Percentiles rank a stretch among this genome's conserved stretches.
These are phyloP conservation scores for Bruguiera sexangula DNA, from an alignment of 345 rosid species.

Conservation along the genomic window DNA sequence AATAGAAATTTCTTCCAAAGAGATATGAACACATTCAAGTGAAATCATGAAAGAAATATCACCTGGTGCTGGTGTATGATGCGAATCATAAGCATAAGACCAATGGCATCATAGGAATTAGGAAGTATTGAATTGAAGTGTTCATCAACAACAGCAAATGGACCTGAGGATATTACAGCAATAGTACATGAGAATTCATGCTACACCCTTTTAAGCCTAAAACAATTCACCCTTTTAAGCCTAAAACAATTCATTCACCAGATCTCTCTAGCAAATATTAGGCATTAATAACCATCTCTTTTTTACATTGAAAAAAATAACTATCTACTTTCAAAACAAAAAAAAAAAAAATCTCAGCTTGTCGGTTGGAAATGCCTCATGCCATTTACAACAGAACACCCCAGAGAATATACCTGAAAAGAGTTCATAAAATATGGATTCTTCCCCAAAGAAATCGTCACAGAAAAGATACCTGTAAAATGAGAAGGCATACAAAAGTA, in stretches of 20 bases:
- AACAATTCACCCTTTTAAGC: neutral
- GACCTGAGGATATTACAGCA: conserved; percentile 55
- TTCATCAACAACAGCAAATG: conserved; percentile 91
- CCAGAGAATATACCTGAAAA: conserved; percentile 58
- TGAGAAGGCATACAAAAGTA: neutral
- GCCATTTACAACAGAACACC: neutral
- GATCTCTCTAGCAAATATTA: too few species aligned
- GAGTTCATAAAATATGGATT: conserved; percentile 77
- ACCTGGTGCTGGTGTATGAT: conserved; percentile 98
- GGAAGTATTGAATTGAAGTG: conserved; percentile 83
- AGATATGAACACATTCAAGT: neutral
- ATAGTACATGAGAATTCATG: conserved; percentile 1
- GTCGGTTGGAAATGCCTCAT: neutral
- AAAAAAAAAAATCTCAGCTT: neutral
- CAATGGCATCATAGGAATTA: conserved; percentile 93
- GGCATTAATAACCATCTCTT: neutral
- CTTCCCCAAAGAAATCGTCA: conserved; percentile 96
- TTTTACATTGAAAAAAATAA: neutral
- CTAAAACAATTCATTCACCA: neutral
- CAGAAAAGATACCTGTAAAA: conserved; percentile 83
- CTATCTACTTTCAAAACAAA: neutral
- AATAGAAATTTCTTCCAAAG: neutral
- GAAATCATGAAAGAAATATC: conserved; percentile 4
- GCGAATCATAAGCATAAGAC: conserved; percentile 96
- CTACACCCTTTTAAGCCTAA: neutral